Conservation (phyloP, 306 rosid species). For the Herpetospermum pedunculosum region DNA sequence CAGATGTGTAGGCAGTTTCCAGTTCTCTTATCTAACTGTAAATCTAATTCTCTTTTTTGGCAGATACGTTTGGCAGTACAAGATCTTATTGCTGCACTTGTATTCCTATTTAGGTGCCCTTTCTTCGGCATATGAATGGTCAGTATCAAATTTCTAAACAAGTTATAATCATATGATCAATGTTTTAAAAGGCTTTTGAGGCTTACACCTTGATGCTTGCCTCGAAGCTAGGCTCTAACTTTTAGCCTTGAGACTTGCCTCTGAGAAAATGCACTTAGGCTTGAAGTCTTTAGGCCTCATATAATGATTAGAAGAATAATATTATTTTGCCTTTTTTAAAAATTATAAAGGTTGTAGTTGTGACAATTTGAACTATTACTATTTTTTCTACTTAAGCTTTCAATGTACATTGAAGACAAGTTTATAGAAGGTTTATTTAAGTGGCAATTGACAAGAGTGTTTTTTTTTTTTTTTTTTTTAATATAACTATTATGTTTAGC, state of each 20-base stretch:
- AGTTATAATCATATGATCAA: neutral
- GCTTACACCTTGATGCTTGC: neutral
- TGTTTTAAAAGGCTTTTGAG: neutral
- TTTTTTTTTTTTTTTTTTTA: too few relatives aligned
- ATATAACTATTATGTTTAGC: neutral
- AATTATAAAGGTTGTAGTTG: neutral
- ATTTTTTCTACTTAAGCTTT: neutral
- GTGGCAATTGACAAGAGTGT: too few relatives aligned
- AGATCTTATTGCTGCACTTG: slow-evolving; percentile 72
- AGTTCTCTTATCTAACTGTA: slow-evolving; percentile 9
- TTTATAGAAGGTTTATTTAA: too few relatives aligned
- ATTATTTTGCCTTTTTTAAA: neutral
- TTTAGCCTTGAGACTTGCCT: neutral
- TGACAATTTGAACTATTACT: neutral
- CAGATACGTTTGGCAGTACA: slow-evolving; percentile 68
- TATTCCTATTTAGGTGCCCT: slow-evolving; percentile 72
- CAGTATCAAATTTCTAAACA: slow-evolving; percentile 15
- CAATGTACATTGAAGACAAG: neutral
- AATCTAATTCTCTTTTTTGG: slow-evolving; percentile 21
- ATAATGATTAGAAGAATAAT: neutral
- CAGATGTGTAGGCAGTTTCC: neutral
- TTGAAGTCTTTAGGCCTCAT: neutral
- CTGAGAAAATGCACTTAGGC: neutral
- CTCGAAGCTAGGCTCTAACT: neutral
- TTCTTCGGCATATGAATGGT: slow-evolving; percentile 76